Evolutionary conservation across 257 asterid species (phyloP), one percentile per base, ranked within the genome.

Genomic region (Ophiorrhiza pumila): DNA sequence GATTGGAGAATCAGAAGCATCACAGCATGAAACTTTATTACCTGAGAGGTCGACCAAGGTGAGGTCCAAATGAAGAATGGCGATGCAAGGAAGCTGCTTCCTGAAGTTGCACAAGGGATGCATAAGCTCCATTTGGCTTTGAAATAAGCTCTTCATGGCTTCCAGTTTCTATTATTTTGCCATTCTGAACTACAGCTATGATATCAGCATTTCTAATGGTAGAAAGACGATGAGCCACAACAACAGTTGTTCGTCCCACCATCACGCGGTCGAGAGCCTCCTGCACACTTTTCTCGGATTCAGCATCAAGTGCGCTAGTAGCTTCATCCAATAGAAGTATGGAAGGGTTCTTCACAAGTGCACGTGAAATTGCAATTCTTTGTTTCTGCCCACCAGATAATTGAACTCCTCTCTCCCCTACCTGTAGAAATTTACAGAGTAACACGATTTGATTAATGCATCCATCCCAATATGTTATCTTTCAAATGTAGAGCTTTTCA

Each of bases 321-420:
- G 99, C 99, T 80, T 95, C 99, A 60, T 95, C 99, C 84, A 95
- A 74, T 76, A 95, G 60, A 83, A 95, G 90, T 65, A 92, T 80
- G 22, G 96, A 89, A 14, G 99, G 99, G 56, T 90, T 90, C 75
- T 92, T 92, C 73, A 95, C 97, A 59, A 92, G 86, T 8, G 99
- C 97, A 50, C 98, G 93, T 13, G 99, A 82, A 73, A 92, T 90
- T 39, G 98, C 96, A 14, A 95, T 92, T 76, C 99, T 83, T 77
- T 95, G 98, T 75, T 92, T 95, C 79, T 95, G 98, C 17, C 98
- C 99, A 63, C 99, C 99, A 1, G 99, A 95, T 62, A 95, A 85
- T n/a, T 95, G 99, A 65, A 92, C 83, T 49, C 99, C 98, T 83
- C 99, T 83, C 87, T 95, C 99, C 27, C 99, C 98, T 56, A 95